Conservation (phyloP, 1,284 basidiomycete species). For the Ganoderma resinaceum region DNA sequence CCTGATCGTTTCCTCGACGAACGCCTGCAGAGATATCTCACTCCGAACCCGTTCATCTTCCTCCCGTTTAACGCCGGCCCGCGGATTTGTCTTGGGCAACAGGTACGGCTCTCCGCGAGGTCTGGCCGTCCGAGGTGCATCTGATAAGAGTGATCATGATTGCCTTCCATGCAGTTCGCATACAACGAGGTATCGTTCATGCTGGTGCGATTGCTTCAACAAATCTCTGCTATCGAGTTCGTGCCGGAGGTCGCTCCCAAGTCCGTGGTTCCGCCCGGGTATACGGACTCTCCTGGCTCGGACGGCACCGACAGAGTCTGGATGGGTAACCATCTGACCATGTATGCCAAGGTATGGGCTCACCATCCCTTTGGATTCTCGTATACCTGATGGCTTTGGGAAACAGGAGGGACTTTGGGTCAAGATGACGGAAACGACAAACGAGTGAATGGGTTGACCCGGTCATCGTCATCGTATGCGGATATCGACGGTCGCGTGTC, state of each 20-base stretch:
- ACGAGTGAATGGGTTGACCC: conserved; percentile 2
- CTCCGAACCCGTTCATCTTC: conserved; percentile 54
- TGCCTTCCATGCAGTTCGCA: conserved; percentile 54
- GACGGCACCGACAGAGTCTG: conserved; percentile 56
- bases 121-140: neutral
- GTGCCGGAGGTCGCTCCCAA: conserved; percentile 50
- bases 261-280: conserved; percentile 28
- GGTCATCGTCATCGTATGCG: neutral
- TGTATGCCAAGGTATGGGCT: conserved; percentile 52
- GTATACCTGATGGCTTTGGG: neutral
- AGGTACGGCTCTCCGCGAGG: conserved; percentile 34
- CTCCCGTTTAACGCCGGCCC: conserved; percentile 58
- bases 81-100: conserved; percentile 55
- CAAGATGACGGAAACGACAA: conserved; percentile 27
- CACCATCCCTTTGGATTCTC: neutral
- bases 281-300: conserved; percentile 36
- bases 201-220: conserved; percentile 68
- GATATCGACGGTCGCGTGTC: neutral
- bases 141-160: neutral
- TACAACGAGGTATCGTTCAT: conserved; percentile 76
- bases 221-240: conserved; percentile 52
- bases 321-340: conserved; percentile 61
- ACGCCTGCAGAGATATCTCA: conserved; percentile 44
- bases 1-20: conserved; percentile 53
- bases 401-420: conserved; percentile 34